Base-by-base conservation (phyloP, 805 yeast genomes). In the Wickerhamomyces canadensis region DNA sequence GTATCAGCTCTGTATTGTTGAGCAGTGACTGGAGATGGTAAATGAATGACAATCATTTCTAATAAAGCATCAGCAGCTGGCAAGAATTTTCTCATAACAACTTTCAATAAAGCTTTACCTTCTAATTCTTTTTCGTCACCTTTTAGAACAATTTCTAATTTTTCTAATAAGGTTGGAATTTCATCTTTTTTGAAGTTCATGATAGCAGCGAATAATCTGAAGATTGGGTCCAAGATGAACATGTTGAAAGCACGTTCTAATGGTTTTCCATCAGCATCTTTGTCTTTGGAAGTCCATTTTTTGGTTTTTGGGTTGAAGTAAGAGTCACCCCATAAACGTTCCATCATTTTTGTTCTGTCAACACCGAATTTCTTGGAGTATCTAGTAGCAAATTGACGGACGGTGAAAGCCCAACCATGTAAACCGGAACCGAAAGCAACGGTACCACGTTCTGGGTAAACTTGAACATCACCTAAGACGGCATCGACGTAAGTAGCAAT, bases 321-420 rank as follows among this genome's bases (percentile, higher is more conserved):
- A 72, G 95, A 84, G 78, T 91, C 98, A 74, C 98, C 98, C 98
- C 98, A 91, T 71, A 91, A 80, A 78, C 97, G 84, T 74, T 86
- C 91, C 96, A 87, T 86, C 98, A 91, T 88, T 86, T 93, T 91
- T 48, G 66, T 54, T 70, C 86, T 81, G 85, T 91, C 97, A 65
- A 91, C 98, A 88, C 98, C 98, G 69, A 93, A 91, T 77, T 91
- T 93, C 88, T 89, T 88, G 69, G 96, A 80, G 82, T 93, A 91
- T 78, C 96, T 86, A 74, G 76, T 71, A 61, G 98, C 97, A 60
- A 91, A 91, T 79, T 91, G 98, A 74, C 98, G 87, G 67, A 91
- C 84, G 60, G 98, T 91, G 91, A 91, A 91, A 68, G 97, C 98
- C 98, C 98, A 91, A 74, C 98, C 98, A 82, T 91, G 98, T 67